A percentile compares a stretch with the other conserved stretches of the same genome.
These are phyloP conservation scores for Melastoma candidum DNA, from an alignment of 441 rosid species.

Conservation along the genomic window DNA sequence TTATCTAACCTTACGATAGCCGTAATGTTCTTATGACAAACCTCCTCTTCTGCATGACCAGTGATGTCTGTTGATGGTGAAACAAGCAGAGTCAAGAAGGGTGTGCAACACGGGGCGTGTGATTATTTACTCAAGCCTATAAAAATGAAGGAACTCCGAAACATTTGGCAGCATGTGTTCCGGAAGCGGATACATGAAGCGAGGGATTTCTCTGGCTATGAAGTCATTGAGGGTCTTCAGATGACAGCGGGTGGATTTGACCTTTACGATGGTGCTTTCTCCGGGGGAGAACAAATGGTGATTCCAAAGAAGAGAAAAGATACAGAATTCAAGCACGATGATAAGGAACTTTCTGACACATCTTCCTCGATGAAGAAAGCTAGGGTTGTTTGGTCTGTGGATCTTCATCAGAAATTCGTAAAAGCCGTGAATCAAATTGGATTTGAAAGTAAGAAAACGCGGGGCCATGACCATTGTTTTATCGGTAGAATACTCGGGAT, in stretches of 20 bases:
- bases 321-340: slow-evolving; percentile 40
- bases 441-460: slow-evolving; percentile 45
- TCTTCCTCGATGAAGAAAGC: slow-evolving; percentile 45
- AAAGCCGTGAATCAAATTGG: slow-evolving; percentile 61
- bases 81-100: slow-evolving; percentile 59
- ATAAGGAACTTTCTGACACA: slow-evolving; percentile 33
- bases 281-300: slow-evolving; percentile 33
- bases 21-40: background rate
- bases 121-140: slow-evolving; percentile 65
- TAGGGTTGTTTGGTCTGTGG: slow-evolving; percentile 60
- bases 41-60: slow-evolving; percentile 16
- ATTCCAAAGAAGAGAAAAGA: slow-evolving; percentile 43
- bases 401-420: slow-evolving; percentile 63
- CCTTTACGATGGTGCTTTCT: slow-evolving; percentile 32
- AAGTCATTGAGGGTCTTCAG: slow-evolving; percentile 31
- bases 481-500: background rate
- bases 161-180: slow-evolving; percentile 68
- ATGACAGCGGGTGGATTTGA: slow-evolving; percentile 40
- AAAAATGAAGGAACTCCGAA: slow-evolving; percentile 60
- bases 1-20: background rate
- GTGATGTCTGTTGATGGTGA: slow-evolving; percentile 74
- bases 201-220: slow-evolving; percentile 36
- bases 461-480: background rate
- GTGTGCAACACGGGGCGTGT: slow-evolving; percentile 68
- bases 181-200: slow-evolving; percentile 48